A percentile compares a stretch with the other conserved stretches of the same genome.
Evolutionary conservation across 495 filamentous ascomycete genomes (phyloP).

Genomic region (Astrocystis sublimbata): DNA sequence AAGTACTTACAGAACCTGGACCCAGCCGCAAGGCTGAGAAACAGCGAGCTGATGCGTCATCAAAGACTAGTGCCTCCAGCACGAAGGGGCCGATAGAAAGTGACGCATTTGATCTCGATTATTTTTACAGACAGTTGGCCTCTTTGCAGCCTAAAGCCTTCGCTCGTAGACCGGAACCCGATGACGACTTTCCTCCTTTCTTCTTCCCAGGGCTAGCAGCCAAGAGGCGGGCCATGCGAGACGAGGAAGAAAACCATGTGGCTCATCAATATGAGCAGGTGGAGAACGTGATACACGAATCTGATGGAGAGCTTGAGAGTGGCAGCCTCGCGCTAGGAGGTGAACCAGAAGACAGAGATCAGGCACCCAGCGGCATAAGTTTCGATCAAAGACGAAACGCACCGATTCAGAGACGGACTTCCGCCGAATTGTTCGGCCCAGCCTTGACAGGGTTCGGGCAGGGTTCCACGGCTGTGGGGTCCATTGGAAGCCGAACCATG

Average conservation of each 20-base stretch:
- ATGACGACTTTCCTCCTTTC: conserved; percentile 63
- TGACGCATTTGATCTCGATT: conserved; percentile 23
- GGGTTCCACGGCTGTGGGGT: conserved; percentile 49
- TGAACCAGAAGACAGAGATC: conserved; percentile 77
- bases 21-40: conserved; percentile 29
- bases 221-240: conserved; percentile 70
- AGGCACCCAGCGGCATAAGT: conserved; percentile 53
- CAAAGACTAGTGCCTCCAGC: conserved; percentile 1
- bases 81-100: neutral
- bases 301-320: conserved; percentile 64
- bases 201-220: conserved; percentile 78
- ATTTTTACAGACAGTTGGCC: conserved; percentile 37
- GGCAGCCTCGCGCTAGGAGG: conserved; percentile 84
- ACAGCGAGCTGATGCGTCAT: conserved; percentile 22
- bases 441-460: conserved; percentile 54
- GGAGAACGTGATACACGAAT: conserved; percentile 37
- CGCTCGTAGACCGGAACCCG: conserved; percentile 29
- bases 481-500: conserved; percentile 66
- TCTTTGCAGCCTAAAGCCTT: conserved; percentile 32
- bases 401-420: conserved; percentile 66
- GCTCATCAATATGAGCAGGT: conserved; percentile 58
- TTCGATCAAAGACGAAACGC: conserved; percentile 54
- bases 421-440: conserved; percentile 55
- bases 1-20: conserved; percentile 29
- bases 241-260: conserved; percentile 63